Base-by-base conservation (phyloP, 495 filamentous ascomycete species). In the Talaromyces wortmannii region DNA sequence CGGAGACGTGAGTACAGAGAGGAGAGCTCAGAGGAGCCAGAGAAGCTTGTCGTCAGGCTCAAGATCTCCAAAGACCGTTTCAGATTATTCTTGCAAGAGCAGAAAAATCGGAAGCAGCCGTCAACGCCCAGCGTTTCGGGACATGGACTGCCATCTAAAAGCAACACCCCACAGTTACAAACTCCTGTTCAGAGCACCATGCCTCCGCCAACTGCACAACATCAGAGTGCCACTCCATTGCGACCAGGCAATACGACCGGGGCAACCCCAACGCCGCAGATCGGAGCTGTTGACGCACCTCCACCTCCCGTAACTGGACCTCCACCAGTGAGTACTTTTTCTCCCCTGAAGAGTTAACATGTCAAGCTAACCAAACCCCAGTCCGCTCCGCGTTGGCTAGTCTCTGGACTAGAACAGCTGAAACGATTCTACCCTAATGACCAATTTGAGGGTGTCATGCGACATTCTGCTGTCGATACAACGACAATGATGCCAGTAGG, bases 311-410 rank as follows among this genome's bases (percentile, higher is more conserved):
- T 72, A 55, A 71, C 74, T 40, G 81, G 79, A 55, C 78, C 78
- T 55, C 68, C 77, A 63, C 71, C 78, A 59, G 85, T 87, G 80
- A 83, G 80, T 77, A 57, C 16, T 40, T 40, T 40, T 12, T 6
- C 2, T 40, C 8, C 2, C 13, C 36, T 10, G 8, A 40, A 13
- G 36, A 13, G 36, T 45, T 46, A 46, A 7, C 16, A 46, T 23
- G 6, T 57, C 4, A 36, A 33, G 33, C 36, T 50, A 59, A 56
- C 40, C 52, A 51, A 61, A 47, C 32, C 50, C 49, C 68, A 92
- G 86, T 87, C 88, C 58, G 82, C 91, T 17, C 91, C 94, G 16
- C 71, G 72, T 49, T 97, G 94, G 94, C 87, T 98, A 55, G 72
- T 64, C 43, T 59, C 71, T 8, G 83, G 87, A 46, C 81, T 96